These are phyloP conservation scores for Fusarium robinianum DNA, from an alignment of 2,329 filamentous ascomycete species.

Conservation along the genomic window DNA sequence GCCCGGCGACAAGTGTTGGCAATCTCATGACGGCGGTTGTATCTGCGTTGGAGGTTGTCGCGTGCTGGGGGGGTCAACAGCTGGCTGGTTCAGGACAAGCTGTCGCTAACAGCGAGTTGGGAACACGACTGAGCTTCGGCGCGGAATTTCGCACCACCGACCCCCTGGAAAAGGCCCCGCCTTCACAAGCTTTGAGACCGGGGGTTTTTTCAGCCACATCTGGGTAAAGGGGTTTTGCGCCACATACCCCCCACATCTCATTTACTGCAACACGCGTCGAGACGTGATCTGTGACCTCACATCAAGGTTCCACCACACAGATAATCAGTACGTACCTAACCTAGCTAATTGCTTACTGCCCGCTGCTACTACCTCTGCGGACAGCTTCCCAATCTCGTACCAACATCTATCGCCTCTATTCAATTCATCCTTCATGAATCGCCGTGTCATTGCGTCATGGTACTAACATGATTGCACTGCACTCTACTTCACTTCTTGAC, in stretches of 20 bases:
- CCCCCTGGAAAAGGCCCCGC: constrained; percentile 27
- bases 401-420: constrained; percentile 1
- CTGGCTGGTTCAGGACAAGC: constrained; percentile 36
- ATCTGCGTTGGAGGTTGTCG: constrained; percentile 34
- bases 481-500: constrained; percentile 24
- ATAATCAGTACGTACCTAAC: constrained; percentile 20
- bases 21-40: constrained; percentile 65
- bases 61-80: too few relatives aligned
- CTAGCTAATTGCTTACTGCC: too few relatives aligned
- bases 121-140: constrained; percentile 38
- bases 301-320: constrained; percentile 20
- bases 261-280: constrained; percentile 22
- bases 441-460: constrained; percentile 8
- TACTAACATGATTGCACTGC: constrained; percentile 16
- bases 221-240: neutral
- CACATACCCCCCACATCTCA: constrained; percentile 20
- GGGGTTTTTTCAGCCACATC: constrained; percentile 25
- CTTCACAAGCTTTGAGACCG: constrained; percentile 9
- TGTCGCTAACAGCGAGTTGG: constrained; percentile 34
- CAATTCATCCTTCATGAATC: neutral
- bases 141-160: constrained; percentile 35
- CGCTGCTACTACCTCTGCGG: too few relatives aligned
- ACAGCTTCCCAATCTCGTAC: constrained; percentile 13
- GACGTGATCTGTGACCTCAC: constrained; percentile 28
- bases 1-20: constrained; percentile 63